Conservation (phyloP, 352 stramenopile species). For the Phytophthora ohioensis region DNA sequence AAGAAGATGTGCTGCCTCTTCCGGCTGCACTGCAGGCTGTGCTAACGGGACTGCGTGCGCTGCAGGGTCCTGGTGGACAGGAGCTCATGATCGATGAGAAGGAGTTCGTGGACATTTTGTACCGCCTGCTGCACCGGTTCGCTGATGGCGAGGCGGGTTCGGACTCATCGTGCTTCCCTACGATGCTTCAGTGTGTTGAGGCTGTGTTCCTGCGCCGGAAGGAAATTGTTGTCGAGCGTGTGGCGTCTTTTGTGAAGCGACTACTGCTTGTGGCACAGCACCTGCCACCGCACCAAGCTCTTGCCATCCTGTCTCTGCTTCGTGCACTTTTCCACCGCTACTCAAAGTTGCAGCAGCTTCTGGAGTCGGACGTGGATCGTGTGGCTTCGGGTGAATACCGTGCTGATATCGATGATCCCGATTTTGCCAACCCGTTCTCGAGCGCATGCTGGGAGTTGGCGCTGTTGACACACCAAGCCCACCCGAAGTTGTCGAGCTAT, state of each 20-base stretch:
- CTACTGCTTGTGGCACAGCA: slow-evolving; percentile 92
- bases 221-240: slow-evolving; percentile 94
- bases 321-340: slow-evolving; percentile 93
- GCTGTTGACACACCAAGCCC: slow-evolving; percentile 85
- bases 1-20: slow-evolving; percentile 77
- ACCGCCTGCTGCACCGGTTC: slow-evolving; percentile 87
- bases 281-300: slow-evolving; percentile 79
- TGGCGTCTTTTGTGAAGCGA: slow-evolving; percentile 96
- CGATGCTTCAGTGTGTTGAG: slow-evolving; percentile 91
- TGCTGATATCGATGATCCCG: slow-evolving; percentile 93
- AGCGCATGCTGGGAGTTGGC: slow-evolving; percentile 95
- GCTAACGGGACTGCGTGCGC: slow-evolving; percentile 92
- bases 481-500: slow-evolving; percentile 84
- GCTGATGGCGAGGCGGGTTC: slow-evolving; percentile 63
- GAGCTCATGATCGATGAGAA: slow-evolving; percentile 98
- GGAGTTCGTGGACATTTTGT: slow-evolving; percentile 96
- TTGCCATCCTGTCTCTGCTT: slow-evolving; percentile 90
- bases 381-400: slow-evolving; percentile 94
- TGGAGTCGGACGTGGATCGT: slow-evolving; percentile 96
- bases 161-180: slow-evolving; percentile 65
- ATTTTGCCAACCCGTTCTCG: slow-evolving; percentile 96
- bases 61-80: slow-evolving; percentile 92
- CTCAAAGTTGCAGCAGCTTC: slow-evolving; percentile 92
- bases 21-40: slow-evolving; percentile 83
- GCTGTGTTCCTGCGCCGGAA: slow-evolving; percentile 94